Percentiles rank a stretch among this genome's conserved stretches.
Evolutionary conservation across 2,329 filamentous ascomycete species (phyloP).

Genomic region (Fulvia fulva): DNA sequence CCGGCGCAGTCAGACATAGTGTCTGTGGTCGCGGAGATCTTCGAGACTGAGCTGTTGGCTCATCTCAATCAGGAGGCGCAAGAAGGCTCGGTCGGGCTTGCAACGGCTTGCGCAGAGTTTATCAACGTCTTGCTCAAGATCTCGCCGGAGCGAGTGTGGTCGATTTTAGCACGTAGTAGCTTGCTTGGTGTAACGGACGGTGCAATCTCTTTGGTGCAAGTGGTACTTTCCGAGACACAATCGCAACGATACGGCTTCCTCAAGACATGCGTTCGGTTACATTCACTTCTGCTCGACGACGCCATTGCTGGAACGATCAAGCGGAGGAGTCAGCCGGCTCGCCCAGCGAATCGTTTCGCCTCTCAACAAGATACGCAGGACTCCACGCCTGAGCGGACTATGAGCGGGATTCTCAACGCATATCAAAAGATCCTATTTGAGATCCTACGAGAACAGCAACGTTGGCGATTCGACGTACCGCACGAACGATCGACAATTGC

Average conservation of each 20-base stretch:
- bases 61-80: conserved; percentile 52
- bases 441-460: conserved; percentile 77
- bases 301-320: conserved; percentile 66
- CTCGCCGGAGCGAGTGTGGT: conserved; percentile 85
- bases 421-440: conserved; percentile 75
- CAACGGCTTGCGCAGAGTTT: conserved; percentile 76
- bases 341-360: conserved; percentile 41
- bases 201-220: conserved; percentile 69
- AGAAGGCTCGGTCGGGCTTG: conserved; percentile 62
- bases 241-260: conserved; percentile 74
- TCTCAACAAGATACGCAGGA: conserved; percentile 53
- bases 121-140: conserved; percentile 65
- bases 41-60: conserved; percentile 63
- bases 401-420: conserved; percentile 66
- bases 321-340: conserved; percentile 51
- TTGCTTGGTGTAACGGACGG: conserved; percentile 73
- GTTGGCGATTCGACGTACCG: conserved; percentile 74
- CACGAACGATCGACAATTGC: conserved; percentile 67
- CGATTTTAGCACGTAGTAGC: conserved; percentile 76
- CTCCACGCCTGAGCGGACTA: conserved; percentile 72
- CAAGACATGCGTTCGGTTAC: conserved; percentile 67
- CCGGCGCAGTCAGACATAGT: conserved; percentile 66
- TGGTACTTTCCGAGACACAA: conserved; percentile 76
- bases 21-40: conserved; percentile 75
- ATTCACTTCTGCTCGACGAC: conserved; percentile 71